Percentiles rank a stretch among this genome's conserved stretches.
phyloP scores from a whole-genome alignment of 2,329 filamentous ascomycete genomes.

The Fusarium clavum region DNA sequence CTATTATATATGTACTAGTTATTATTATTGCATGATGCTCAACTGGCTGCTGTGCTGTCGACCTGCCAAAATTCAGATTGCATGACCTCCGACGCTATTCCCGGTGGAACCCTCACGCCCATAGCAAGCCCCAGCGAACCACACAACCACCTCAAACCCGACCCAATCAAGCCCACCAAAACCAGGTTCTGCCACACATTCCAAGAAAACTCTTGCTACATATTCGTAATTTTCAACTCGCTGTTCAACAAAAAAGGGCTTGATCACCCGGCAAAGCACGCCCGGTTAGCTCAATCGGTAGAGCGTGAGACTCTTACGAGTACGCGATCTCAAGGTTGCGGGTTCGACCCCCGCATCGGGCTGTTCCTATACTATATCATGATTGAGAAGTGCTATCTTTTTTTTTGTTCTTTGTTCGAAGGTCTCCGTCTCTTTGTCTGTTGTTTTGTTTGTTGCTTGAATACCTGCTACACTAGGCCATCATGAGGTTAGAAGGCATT shows the following conservation, averaged over 20 bases:
- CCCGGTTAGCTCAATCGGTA: constrained; percentile 58
- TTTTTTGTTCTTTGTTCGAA: constrained; percentile 14
- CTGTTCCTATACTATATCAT: constrained; percentile 52
- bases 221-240: accelerated
- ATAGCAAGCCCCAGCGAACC: constrained; percentile 2
- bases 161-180: constrained; percentile 3
- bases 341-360: constrained; percentile 63
- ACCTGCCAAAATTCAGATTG: background rate
- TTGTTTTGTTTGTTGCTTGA: background rate
- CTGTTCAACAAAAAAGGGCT: constrained; percentile 26
- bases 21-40: background rate
- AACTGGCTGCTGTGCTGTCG: background rate
- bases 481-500: accelerated
- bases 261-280: constrained; percentile 62
- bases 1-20: too few relatives aligned
- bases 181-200: background rate
- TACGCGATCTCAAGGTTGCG: constrained; percentile 65
- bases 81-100: background rate
- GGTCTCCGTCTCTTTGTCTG: background rate
- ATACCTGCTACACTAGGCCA: accelerated
- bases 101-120: background rate
- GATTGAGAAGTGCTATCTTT: constrained; percentile 45
- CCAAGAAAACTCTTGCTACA: accelerated
- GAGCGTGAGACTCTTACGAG: constrained; percentile 75
- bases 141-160: background rate